Conservation (phyloP, 2,329 filamentous ascomycete species). For the Aspergillus puulaauensis region DNA sequence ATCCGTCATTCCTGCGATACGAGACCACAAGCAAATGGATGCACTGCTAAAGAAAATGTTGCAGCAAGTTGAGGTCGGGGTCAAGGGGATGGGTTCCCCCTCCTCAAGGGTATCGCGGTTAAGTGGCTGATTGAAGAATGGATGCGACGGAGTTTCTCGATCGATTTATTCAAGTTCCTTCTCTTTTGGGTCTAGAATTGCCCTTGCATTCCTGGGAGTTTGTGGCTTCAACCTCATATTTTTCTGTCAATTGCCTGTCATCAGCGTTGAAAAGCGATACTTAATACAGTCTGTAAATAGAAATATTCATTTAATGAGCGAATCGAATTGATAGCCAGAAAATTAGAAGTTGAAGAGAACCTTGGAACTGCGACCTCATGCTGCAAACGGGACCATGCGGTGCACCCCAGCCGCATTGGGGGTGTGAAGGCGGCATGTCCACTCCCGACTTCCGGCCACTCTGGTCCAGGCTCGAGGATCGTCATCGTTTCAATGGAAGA, state of each 20-base stretch:
- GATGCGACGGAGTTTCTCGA: neutral
- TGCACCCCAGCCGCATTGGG: slow-evolving; percentile 15
- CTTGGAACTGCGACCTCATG: slow-evolving; percentile 8
- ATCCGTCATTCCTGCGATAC: slow-evolving; percentile 33
- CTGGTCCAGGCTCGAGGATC: neutral
- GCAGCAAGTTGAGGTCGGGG: slow-evolving; percentile 28
- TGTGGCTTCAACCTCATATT: slow-evolving; percentile 5
- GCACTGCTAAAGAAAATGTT: slow-evolving; percentile 29
- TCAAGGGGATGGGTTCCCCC: slow-evolving; percentile 30
- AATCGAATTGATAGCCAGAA: neutral
- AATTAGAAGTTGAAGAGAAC: neutral
- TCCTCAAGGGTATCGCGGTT: slow-evolving; percentile 24
- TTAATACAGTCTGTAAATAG: slow-evolving; percentile 17
- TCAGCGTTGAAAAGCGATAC: neutral
- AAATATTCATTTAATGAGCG: neutral
- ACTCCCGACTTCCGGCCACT: neutral
- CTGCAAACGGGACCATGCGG: slow-evolving; percentile 21
- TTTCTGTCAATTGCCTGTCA: neutral
- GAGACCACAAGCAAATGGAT: slow-evolving; percentile 29
- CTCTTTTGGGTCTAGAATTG: slow-evolving; percentile 6
- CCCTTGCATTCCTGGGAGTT: slow-evolving; percentile 14
- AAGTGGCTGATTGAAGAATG: slow-evolving; percentile 12
- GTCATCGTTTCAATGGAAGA: slow-evolving; percentile 5
- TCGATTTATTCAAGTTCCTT: neutral
- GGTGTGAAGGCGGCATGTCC: slow-evolving; percentile 1